Conservation (phyloP, 108 stramenopile genomes). For the Fragilaria crotonensis region DNA sequence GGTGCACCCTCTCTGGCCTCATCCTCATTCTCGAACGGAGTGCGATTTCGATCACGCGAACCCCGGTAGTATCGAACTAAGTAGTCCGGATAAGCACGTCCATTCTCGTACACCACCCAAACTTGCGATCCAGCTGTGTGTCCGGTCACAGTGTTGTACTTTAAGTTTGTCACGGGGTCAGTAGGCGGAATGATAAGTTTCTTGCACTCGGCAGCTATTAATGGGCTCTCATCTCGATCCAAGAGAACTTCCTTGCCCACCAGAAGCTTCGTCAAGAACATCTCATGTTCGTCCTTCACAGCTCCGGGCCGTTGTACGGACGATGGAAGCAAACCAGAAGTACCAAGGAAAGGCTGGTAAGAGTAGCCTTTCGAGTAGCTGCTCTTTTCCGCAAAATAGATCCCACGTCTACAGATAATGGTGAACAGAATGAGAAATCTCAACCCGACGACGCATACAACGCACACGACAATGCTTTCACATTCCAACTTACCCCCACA, state of each 20-base stretch:
- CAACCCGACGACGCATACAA: neutral
- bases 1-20: neutral
- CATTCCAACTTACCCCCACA: constrained; percentile 2
- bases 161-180: neutral
- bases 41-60: neutral
- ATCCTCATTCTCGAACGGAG: neutral
- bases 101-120: constrained; percentile 9
- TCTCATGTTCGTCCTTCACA: constrained; percentile 1
- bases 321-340: neutral
- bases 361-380: neutral
- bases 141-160: constrained; percentile 6
- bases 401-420: neutral
- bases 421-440: neutral
- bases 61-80: constrained; percentile 1
- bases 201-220: neutral
- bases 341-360: neutral
- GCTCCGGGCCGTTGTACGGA: neutral
- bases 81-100: constrained; percentile 7
- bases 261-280: constrained; percentile 6
- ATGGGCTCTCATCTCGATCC: neutral
- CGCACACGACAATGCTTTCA: neutral
- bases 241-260: neutral
- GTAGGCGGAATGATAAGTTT: neutral
- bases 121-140: neutral
- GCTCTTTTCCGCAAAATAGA: neutral